Evolutionary conservation across 176 grass and related monocot species (phyloP), one percentile per base, ranked within the genome.

Genomic region (sorghum (Sorghum bicolor)): DNA sequence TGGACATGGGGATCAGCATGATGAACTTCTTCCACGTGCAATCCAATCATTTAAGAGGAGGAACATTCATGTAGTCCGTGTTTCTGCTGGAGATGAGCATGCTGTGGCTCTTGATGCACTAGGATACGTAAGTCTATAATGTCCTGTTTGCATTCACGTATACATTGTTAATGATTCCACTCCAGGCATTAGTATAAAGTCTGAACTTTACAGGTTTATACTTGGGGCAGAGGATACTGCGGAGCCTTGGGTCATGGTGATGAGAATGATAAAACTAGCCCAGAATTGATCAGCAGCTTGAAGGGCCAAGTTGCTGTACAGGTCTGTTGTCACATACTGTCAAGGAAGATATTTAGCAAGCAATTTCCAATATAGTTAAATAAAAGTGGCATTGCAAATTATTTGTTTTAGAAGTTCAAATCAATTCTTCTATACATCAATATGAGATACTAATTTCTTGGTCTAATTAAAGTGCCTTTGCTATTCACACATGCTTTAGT

Each of bases 1-100:
- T 70, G 97, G 97, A 38, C 93, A 99, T 11, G 97, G 93, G 31
- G 89, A 96, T 71, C 97, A 99, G 82, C 93, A 99, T 36, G 75
- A 99, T 40, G 93, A 96, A 86, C 91, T 99, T 84, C 81, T 81
- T 82, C 97, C 97, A 15, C 94, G 93, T 72, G 91, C 87, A 41
- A 92, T 99, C 43, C 87, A 99, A 67, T 92, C 87, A 31, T 99
- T 99, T 65, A 88, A 85, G 65, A 89, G 82, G 78, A 91, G 93
- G 78, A 94, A 96, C 76, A 96, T 96, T 94, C 91, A 92, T 88
- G 78, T 99, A 64, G 83, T 94, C 63, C 90, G 93, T 64, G 97
- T 99, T n/a, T 99, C 93, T 83, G 93, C 97, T 52, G 97, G 97
- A 52, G 97, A 99, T 76, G 97, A 99, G 70, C 97, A 99, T 96